A percentile compares a stretch with the other conserved stretches of the same genome.
These are phyloP conservation scores for Boletus patriciae DNA, from an alignment of 768 basidiomycete genomes.

Conservation along the genomic window DNA sequence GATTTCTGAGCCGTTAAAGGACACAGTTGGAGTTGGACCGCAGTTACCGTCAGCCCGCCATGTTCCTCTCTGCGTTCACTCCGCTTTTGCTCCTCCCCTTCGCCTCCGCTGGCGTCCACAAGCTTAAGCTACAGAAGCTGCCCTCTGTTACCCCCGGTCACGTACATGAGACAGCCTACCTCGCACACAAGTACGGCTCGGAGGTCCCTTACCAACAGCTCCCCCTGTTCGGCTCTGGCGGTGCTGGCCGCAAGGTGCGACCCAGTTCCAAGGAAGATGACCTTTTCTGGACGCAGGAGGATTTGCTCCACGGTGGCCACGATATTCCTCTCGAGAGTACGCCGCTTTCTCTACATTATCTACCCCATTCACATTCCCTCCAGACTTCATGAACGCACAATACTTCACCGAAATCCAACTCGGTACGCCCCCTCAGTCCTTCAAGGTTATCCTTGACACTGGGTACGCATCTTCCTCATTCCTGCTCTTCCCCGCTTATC, in stretches of 20 bases:
- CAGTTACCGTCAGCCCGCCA: conserved; percentile 26
- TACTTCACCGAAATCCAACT: conserved; percentile 88
- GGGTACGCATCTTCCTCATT: conserved; percentile 46
- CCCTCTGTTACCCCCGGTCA: conserved; percentile 61
- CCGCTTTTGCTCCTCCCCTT: conserved; percentile 45
- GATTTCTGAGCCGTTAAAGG: conserved; percentile 25
- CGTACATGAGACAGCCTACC: conserved; percentile 73
- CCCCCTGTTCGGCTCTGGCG: conserved; percentile 74
- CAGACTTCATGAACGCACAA: conserved; percentile 98
- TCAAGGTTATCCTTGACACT: conserved; percentile 95
- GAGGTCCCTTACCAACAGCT: conserved; percentile 44
- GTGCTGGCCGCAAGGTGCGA: conserved; percentile 61
- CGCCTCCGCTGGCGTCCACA: conserved; percentile 63
- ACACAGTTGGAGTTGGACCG: conserved; percentile 1
- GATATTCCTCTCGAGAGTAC: conserved; percentile 79
- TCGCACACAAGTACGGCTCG: conserved; percentile 90
- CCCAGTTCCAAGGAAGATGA: conserved; percentile 53
- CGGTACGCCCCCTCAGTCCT: conserved; percentile 82
- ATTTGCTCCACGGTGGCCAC: conserved; percentile 71
- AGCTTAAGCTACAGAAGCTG: conserved; percentile 87
- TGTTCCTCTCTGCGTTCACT: conserved; percentile 44
- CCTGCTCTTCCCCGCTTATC: conserved; percentile 22
- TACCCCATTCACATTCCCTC: not conserved
- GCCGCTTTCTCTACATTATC: not conserved
- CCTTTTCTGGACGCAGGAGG: conserved; percentile 81